Evolutionary conservation across 2,329 filamentous ascomycete species (phyloP).

Genomic region (Conoideocrella luteorostrata): DNA sequence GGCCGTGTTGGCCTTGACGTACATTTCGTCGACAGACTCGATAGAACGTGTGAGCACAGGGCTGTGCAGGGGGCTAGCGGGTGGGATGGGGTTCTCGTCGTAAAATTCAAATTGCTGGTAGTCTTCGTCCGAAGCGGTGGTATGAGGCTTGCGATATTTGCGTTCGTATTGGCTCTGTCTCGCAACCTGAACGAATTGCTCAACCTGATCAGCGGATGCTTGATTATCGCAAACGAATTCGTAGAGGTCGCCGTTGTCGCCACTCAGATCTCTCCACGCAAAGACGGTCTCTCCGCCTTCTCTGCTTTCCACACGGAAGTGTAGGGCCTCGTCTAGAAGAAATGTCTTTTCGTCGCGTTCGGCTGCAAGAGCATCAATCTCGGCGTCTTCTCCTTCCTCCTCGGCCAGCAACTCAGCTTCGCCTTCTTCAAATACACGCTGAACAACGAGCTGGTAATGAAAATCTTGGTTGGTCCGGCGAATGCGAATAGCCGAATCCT

Average conservation of each 20-base stretch:
- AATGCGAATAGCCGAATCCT: constrained; percentile 88
- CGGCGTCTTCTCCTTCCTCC: constrained; percentile 78
- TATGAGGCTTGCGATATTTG: constrained; percentile 76
- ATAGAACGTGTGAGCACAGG: constrained; percentile 49
- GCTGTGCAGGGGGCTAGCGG: constrained; percentile 56
- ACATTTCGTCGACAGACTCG: constrained; percentile 51
- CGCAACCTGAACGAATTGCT: constrained; percentile 74
- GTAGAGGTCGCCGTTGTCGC: constrained; percentile 90
- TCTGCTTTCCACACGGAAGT: constrained; percentile 77
- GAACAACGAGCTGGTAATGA: constrained; percentile 94
- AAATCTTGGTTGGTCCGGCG: constrained; percentile 90
- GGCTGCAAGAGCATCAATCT: constrained; percentile 62
- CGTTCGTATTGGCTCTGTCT: constrained; percentile 96
- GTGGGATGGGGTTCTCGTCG: constrained; percentile 56
- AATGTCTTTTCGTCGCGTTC: constrained; percentile 98
- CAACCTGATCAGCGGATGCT: constrained; percentile 62
- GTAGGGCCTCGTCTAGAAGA: constrained; percentile 84
- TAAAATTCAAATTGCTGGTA: constrained; percentile 77
- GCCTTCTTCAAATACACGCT: constrained; percentile 94
- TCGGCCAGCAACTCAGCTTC: constrained; percentile 88
- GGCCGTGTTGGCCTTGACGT: constrained; percentile 43
- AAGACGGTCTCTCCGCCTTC: constrained; percentile 78
- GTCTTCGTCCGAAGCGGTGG: constrained; percentile 75
- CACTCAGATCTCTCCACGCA: constrained; percentile 91
- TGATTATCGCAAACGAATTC: constrained; percentile 90